Percentiles rank a stretch among this genome's conserved stretches.
phyloP scores from a whole-genome alignment of 2,329 filamentous ascomycete genomes.

The Davidsoniella neocaledoniae region DNA sequence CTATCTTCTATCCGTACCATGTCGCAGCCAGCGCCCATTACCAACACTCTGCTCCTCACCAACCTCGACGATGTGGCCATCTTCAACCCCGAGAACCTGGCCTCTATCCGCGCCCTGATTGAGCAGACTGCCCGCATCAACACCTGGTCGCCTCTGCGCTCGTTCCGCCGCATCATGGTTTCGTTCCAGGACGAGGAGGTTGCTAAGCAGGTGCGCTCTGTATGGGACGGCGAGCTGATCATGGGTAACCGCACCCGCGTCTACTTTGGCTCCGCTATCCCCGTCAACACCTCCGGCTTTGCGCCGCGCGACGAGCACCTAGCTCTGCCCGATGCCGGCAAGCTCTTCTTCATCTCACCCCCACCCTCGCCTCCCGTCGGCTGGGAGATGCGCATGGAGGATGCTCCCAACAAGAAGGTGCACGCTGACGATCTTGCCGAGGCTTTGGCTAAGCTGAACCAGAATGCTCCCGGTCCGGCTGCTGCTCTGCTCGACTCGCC shows the following conservation, averaged over 20 bases:
- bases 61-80: conserved; percentile 58
- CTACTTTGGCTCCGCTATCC: conserved; percentile 49
- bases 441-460: conserved; percentile 44
- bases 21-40: conserved; percentile 53
- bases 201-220: conserved; percentile 52
- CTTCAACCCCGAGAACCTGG: conserved; percentile 58
- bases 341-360: conserved; percentile 57
- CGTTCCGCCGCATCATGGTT: conserved; percentile 65
- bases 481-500: conserved; percentile 19
- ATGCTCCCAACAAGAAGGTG: conserved; percentile 52
- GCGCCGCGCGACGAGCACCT: conserved; percentile 37
- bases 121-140: conserved; percentile 53
- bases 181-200: conserved; percentile 57
- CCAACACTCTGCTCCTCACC: conserved; percentile 73
- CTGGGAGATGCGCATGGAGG: conserved; percentile 52
- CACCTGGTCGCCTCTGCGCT: conserved; percentile 66
- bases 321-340: conserved; percentile 50
- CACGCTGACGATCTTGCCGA: conserved; percentile 53
- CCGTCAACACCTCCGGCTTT: conserved; percentile 23
- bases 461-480: conserved; percentile 19
- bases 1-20: conserved; percentile 56
- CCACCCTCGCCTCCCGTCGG: conserved; percentile 51
- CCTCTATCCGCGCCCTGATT: conserved; percentile 57
- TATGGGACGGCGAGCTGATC: conserved; percentile 58
- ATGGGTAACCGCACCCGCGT: conserved; percentile 53